Evolutionary conservation across 176 grass and related monocot genomes (phyloP).

Genomic region (Raddia guianensis): DNA sequence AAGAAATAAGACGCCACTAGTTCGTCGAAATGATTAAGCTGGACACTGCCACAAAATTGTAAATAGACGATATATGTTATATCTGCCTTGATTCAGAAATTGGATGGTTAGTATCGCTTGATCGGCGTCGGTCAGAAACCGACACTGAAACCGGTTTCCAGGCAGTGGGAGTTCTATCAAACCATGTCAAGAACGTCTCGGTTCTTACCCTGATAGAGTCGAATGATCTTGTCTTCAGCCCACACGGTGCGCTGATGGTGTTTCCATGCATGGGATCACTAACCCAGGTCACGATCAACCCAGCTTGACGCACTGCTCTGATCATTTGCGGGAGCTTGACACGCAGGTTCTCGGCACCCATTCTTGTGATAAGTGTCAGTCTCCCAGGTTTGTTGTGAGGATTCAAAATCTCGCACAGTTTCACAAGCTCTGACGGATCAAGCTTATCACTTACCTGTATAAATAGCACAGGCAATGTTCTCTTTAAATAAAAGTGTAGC

Average conservation of each 20-base stretch:
- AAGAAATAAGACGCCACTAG: neutral
- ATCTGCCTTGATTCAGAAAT: too few species aligned
- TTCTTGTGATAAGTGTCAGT: constrained; percentile 61
- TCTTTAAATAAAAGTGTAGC: neutral
- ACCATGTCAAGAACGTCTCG: neutral
- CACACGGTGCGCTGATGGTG: constrained; percentile 58
- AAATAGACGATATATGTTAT: too few species aligned
- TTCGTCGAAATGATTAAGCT: neutral
- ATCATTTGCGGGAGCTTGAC: constrained; percentile 60
- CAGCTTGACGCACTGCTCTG: constrained; percentile 55
- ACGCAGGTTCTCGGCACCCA: constrained; percentile 60
- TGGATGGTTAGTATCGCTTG: too few species aligned
- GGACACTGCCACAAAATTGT: too few species aligned
- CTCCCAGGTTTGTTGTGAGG: constrained; percentile 61
- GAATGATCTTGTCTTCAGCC: constrained; percentile 62
- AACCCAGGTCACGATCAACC: constrained; percentile 63
- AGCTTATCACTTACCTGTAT: constrained; percentile 67
- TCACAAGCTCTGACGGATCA: constrained; percentile 57
- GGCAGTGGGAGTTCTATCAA: neutral
- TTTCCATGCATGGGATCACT: constrained; percentile 72
- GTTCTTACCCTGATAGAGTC: constrained; percentile 49
- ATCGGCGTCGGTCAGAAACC: too few species aligned
- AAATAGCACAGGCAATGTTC: neutral
- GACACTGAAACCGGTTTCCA: too few species aligned
- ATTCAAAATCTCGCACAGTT: constrained; percentile 60